These are phyloP conservation scores for Camellia granthamiana DNA, from an alignment of 148 eudicot species.

Conservation along the genomic window DNA sequence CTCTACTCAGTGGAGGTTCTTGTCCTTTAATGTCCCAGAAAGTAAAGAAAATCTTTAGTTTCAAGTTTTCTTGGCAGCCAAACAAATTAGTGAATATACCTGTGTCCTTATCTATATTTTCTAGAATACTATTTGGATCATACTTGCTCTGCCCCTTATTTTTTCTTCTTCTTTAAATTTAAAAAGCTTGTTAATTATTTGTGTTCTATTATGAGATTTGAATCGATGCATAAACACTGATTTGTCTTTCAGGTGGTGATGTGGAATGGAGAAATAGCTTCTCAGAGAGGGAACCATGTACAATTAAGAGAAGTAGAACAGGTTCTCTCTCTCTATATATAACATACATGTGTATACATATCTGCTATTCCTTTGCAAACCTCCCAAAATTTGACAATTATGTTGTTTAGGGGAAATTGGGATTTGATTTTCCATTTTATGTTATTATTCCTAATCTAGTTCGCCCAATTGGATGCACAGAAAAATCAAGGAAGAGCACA, in stretches of 20 bases:
- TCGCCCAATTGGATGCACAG: constrained; percentile 35
- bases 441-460: not conserved
- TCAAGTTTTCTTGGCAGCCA: constrained; percentile 5
- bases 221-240: not conserved
- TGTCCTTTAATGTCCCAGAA: not conserved
- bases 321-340: constrained; percentile 31
- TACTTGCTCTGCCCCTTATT: not conserved
- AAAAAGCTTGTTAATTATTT: too few relatives aligned
- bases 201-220: constrained; percentile 2
- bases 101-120: not conserved
- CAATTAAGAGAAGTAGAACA: constrained; percentile 75
- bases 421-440: not conserved
- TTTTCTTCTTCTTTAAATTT: not conserved
- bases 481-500: constrained; percentile 49
- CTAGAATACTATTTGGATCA: not conserved
- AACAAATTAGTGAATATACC: not conserved
- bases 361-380: not conserved
- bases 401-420: not conserved
- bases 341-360: too few relatives aligned
- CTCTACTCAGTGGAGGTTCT: not conserved
- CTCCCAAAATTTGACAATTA: not conserved
- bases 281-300: constrained; percentile 77
- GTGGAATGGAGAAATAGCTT: constrained; percentile 77
- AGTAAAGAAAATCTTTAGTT: not conserved
- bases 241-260: constrained; percentile 53